phyloP scores from a whole-genome alignment of 306 rosid genomes.

The Lathyrus aphaca region DNA sequence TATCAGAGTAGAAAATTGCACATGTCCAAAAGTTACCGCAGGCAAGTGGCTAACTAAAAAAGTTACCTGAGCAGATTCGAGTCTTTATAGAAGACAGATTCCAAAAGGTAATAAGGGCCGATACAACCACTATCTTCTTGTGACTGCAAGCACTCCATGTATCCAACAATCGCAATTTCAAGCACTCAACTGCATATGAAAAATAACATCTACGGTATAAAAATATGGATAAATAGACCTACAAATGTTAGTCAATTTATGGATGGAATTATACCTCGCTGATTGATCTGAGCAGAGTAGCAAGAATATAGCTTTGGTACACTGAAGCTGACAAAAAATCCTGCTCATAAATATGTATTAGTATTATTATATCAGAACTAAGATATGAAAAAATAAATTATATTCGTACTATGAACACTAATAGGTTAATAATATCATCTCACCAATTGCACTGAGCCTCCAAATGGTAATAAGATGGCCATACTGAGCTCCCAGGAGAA shows the following conservation, averaged over 20 bases:
- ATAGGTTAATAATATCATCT: conserved; percentile 21
- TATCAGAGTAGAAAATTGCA: not conserved
- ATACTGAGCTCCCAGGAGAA: conserved; percentile 82
- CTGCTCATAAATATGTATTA: conserved; percentile 44
- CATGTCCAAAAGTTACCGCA: not conserved
- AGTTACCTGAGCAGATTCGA: conserved; percentile 75
- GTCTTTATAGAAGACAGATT: conserved; percentile 72
- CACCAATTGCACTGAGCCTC: conserved; percentile 78
- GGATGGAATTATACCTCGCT: conserved; percentile 53
- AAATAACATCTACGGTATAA: conserved; percentile 23
- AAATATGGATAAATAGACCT: conserved; percentile 13
- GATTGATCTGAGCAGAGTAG: conserved; percentile 66
- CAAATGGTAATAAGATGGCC: conserved; percentile 79
- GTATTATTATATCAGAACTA: not conserved
- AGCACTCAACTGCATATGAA: conserved; percentile 50
- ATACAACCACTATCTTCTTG: conserved; percentile 71
- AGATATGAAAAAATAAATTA: not conserved
- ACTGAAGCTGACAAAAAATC: conserved; percentile 77
- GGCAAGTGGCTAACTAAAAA: not conserved
- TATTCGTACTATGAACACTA: not conserved
- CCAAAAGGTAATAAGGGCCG: conserved; percentile 74
- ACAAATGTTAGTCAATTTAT: not conserved
- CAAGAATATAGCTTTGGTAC: conserved; percentile 74
- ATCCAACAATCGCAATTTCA: conserved; percentile 64
- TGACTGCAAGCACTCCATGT: conserved; percentile 76